Evolutionary conservation across 805 yeast species (phyloP).

Genomic region (Kluyveromyces starmeri): DNA sequence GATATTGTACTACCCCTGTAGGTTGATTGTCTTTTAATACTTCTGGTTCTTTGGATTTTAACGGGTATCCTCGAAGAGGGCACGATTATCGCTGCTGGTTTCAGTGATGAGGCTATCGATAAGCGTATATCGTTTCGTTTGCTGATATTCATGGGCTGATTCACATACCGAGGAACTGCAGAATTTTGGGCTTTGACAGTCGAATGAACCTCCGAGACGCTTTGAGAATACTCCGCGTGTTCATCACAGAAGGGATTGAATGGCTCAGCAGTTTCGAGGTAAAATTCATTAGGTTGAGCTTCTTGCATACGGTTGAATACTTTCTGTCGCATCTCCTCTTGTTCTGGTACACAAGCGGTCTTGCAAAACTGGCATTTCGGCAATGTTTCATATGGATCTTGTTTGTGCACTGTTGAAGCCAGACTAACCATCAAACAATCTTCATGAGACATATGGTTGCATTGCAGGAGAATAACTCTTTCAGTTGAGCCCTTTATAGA

Average conservation of each 20-base stretch:
- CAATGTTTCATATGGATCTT: slow-evolving; percentile 18
- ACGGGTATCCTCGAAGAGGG: not conserved
- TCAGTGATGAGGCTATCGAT: not conserved
- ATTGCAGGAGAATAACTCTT: slow-evolving; percentile 38
- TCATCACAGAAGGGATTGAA: too few species aligned
- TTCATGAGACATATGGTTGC: slow-evolving; percentile 51
- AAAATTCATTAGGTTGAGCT: too few species aligned
- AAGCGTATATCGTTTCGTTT: not conserved
- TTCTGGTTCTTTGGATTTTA: not conserved
- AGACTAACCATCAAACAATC: slow-evolving; percentile 42
- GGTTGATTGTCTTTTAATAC: not conserved
- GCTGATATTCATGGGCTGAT: not conserved
- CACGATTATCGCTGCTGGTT: not conserved
- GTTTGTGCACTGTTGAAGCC: slow-evolving; percentile 13
- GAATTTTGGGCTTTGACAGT: too few species aligned
- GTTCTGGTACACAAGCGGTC: slow-evolving; percentile 20
- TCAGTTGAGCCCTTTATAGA: slow-evolving; percentile 38
- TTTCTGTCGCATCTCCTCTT: slow-evolving; percentile 20
- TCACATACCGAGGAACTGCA: too few species aligned
- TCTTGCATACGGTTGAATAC: too few species aligned
- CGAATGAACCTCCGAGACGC: too few species aligned
- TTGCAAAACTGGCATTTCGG: slow-evolving; percentile 16
- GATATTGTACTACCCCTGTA: slow-evolving; percentile 10
- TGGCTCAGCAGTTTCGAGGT: too few species aligned
- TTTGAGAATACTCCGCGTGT: too few species aligned